Base-by-base conservation (phyloP, 164 flowering plant genomes). In the Stephania yunnanensis region DNA sequence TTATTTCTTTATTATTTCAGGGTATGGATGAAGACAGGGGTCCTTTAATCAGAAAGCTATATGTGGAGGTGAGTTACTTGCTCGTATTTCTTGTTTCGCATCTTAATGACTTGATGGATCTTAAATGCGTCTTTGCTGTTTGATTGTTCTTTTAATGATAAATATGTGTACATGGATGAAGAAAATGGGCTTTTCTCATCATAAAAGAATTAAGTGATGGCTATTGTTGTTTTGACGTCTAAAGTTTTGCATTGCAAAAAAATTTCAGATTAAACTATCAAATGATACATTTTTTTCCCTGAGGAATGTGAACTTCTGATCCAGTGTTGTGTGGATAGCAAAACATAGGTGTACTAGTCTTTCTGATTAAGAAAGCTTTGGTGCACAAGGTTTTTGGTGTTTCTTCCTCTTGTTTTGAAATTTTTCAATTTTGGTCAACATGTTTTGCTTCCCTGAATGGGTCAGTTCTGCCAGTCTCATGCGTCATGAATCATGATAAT, bases 11-110 rank as follows among this genome's bases (percentile, higher is more conserved):
- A 61, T 79, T 66, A 61, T 77, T 80, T 7, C 79, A 96, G 99
- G 97, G 96, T 74, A 84, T 96, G 82, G 99, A 94, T 74, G 98
- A 91, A 79, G 93, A 92, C 81, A 84, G 88, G 53, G 94, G 91
- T 61, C 97, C 97, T 25, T 97, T 88, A 78, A 84, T 88, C 68
- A 86, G 95, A 73, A 92, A 90, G 89, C 81, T 96, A 19, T 96
- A 94, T 81, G 89, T 84, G 71, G 97, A 96, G 98, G 99, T 96
- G 77, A 36, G 71, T 80, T 17, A 15, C 42, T 25, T 52, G 1
- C 30, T 42, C 20, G 17, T 46, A 1, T 53, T 45, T 53, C n/a
- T 66, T 42, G 2, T 73, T 71, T 42, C 58, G 42, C 66, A n/a
- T 15, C 17, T 20, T 31, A 55, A 11, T 17, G 70, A 61, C 52